These are phyloP conservation scores for Ascochyta viciae-villosae DNA, from an alignment of 2,329 filamentous ascomycete genomes.

Conservation along the genomic window DNA sequence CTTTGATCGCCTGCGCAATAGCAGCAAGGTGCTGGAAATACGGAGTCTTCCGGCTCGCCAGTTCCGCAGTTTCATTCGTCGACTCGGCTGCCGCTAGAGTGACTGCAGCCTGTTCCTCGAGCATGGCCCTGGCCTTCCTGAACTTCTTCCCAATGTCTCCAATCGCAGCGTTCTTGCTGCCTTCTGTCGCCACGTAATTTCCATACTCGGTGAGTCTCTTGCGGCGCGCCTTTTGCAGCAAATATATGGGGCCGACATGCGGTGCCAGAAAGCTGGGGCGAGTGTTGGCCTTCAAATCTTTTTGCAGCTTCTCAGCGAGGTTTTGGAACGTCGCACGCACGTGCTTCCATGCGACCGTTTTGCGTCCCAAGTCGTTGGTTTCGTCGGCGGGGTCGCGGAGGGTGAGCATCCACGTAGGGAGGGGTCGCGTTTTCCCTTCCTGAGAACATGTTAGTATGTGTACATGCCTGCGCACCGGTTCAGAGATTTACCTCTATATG, in stretches of 20 bases:
- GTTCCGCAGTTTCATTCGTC: no score
- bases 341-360: slow-evolving; percentile 58
- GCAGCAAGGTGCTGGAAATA: slow-evolving; percentile 9
- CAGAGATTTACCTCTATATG: slow-evolving; percentile 24
- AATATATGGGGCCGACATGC: slow-evolving; percentile 31
- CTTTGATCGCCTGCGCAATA: slow-evolving; percentile 23
- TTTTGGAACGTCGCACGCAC: slow-evolving; percentile 54
- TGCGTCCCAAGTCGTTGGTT: slow-evolving; percentile 63
- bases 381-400: slow-evolving; percentile 67
- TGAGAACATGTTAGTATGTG: slow-evolving; percentile 20
- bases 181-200: not conserved
- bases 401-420: slow-evolving; percentile 53
- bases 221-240: slow-evolving; percentile 22
- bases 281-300: slow-evolving; percentile 23
- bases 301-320: slow-evolving; percentile 22
- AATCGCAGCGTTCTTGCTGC: not conserved
- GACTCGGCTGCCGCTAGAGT: no score
- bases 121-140: no score
- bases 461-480: not conserved
- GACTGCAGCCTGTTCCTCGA: no score
- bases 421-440: slow-evolving; percentile 20
- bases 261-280: slow-evolving; percentile 27
- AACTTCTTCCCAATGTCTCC: not conserved
- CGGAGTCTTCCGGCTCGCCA: no score
- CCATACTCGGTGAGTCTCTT: slow-evolving; percentile 26